Percentiles rank a stretch among this genome's conserved stretches.
Conservation (phyloP, 495 filamentous ascomycete species). For the Neurospora sp. region DNA sequence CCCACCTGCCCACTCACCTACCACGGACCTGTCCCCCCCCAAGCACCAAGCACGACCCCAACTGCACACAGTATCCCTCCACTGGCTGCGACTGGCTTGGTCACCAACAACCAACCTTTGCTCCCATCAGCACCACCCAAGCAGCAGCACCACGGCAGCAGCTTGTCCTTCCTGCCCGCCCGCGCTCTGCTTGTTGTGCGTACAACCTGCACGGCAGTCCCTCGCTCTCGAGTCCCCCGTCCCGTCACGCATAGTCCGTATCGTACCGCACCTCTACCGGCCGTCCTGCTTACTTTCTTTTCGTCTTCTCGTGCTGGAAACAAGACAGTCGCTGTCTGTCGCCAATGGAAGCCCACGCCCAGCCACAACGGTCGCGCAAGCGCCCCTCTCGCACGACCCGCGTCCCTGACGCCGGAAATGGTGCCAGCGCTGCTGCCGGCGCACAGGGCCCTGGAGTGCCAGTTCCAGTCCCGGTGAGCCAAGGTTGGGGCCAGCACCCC, state of each 20-base stretch:
- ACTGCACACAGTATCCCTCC: neutral
- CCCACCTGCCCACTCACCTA: neutral
- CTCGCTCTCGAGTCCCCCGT: neutral
- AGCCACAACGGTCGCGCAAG: constrained; percentile 21
- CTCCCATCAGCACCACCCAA: neutral
- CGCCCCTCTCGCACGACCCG: constrained; percentile 13
- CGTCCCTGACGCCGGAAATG: constrained; percentile 20
- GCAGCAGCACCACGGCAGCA: neutral
- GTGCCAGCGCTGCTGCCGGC: constrained; percentile 4
- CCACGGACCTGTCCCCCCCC: neutral
- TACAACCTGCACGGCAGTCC: neutral
- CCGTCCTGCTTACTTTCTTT: neutral
- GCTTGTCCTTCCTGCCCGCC: neutral
- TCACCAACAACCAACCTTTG: neutral
- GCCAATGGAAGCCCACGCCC: constrained; percentile 15
- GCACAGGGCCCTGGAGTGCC: neutral
- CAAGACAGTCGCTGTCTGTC: neutral
- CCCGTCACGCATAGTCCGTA: neutral
- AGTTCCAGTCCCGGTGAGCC: constrained; percentile 6
- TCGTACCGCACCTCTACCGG: neutral
- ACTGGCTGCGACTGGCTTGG: neutral
- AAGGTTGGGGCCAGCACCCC: constrained; percentile 11
- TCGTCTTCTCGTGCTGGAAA: neutral
- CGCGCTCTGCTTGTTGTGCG: neutral
- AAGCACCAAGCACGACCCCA: neutral